A percentile compares a stretch with the other conserved stretches of the same genome.
Evolutionary conservation across 257 asterid genomes (phyloP).

Genomic region (Solanum gandarillasii): DNA sequence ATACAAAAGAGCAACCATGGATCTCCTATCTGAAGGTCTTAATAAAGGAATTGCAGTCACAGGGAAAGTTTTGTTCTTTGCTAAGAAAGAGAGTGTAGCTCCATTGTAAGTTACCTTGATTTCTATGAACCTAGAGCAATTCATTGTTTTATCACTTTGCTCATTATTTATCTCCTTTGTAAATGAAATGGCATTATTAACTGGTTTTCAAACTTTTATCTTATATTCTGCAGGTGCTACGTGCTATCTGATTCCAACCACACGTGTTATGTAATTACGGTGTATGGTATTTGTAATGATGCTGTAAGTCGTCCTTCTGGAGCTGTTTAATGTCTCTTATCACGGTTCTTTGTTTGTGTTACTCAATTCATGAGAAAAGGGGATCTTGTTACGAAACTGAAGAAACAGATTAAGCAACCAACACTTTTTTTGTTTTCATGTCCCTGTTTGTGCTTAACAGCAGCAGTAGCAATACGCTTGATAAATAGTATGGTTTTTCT

Average conservation of each 20-base stretch:
- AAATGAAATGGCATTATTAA: not conserved
- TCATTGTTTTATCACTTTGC: not conserved
- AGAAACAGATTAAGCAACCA: not conserved
- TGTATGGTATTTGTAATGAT: constrained; percentile 55
- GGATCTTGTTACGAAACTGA: not conserved
- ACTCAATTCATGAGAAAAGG: not conserved
- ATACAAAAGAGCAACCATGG: constrained; percentile 50
- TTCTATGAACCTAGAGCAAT: not conserved
- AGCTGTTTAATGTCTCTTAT: not conserved
- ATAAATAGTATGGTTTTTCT: not conserved
- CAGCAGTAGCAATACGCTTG: not conserved
- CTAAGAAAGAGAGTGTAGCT: constrained; percentile 49
- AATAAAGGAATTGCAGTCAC: constrained; percentile 70
- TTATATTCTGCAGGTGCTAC: constrained; percentile 48
- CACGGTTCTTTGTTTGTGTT: not conserved
- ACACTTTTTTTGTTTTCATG: not conserved
- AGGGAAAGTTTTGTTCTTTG: constrained; percentile 58
- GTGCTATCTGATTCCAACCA: constrained; percentile 72
- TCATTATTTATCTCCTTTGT: not conserved
- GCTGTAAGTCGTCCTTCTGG: constrained; percentile 40
- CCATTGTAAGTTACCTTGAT: constrained; percentile 58
- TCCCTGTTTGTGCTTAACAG: not conserved
- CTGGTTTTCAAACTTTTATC: not conserved
- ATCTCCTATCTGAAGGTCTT: constrained; percentile 59
- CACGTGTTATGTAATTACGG: constrained; percentile 54